A percentile compares a stretch with the other conserved stretches of the same genome.
Conservation (phyloP, 2,329 filamentous ascomycete species). For the Sporothrix brasiliensis region DNA sequence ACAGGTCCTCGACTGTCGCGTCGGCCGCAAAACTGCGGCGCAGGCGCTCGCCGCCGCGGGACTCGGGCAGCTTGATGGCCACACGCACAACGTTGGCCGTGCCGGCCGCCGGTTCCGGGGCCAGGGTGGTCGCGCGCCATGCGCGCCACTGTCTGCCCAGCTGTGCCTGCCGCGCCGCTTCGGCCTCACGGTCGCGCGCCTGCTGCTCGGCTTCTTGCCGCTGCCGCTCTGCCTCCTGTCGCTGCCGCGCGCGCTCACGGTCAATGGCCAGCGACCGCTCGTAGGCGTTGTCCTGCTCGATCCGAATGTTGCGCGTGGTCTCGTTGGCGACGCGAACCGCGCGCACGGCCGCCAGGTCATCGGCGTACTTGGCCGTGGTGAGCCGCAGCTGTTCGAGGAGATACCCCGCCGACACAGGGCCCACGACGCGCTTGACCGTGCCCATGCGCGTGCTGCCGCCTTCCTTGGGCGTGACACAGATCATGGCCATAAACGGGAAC, state of each 20-base stretch:
- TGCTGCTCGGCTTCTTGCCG: slow-evolving; percentile 57
- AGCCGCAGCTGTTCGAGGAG: slow-evolving; percentile 75
- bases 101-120: slow-evolving; percentile 62
- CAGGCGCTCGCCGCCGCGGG: slow-evolving; percentile 69
- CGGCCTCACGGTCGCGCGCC: slow-evolving; percentile 63
- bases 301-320: slow-evolving; percentile 76
- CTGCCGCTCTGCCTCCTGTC: slow-evolving; percentile 66
- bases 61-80: slow-evolving; percentile 64
- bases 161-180: slow-evolving; percentile 54
- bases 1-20: slow-evolving; percentile 82
- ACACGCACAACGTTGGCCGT: slow-evolving; percentile 70
- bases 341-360: slow-evolving; percentile 74
- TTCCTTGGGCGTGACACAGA: slow-evolving; percentile 84
- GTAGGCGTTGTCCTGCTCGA: slow-evolving; percentile 90
- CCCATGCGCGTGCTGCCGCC: slow-evolving; percentile 78
- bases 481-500: slow-evolving; percentile 84
- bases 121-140: slow-evolving; percentile 73
- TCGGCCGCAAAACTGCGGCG: slow-evolving; percentile 67
- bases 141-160: slow-evolving; percentile 64
- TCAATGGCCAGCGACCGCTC: slow-evolving; percentile 88
- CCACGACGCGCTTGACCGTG: slow-evolving; percentile 76
- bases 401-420: slow-evolving; percentile 68
- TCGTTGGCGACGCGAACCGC: slow-evolving; percentile 78
- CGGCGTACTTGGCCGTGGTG: slow-evolving; percentile 74
- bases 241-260: slow-evolving; percentile 76